Conservation (phyloP, 139 green algal genomes). For the Choricystis sp. region DNA sequence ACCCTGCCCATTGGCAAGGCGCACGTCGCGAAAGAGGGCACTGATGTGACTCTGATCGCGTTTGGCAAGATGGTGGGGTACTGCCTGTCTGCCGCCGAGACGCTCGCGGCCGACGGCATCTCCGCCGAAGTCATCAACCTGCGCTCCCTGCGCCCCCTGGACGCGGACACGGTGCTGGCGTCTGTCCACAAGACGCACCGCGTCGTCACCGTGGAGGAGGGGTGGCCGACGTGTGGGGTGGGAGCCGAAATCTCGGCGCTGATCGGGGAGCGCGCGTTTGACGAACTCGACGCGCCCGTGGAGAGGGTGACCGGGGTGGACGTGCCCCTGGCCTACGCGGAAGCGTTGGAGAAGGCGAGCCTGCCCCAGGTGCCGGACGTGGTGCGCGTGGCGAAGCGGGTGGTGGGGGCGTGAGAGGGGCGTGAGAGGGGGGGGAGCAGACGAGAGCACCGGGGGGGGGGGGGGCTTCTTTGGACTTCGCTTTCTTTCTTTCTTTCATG, state of each 20-base stretch:
- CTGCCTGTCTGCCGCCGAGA: slow-evolving; percentile 71
- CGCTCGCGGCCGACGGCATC: slow-evolving; percentile 78
- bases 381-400: slow-evolving; percentile 36
- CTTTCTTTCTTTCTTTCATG: too few species aligned
- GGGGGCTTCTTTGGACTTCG: too few species aligned
- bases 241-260: slow-evolving; percentile 58
- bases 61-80: slow-evolving; percentile 91
- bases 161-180: slow-evolving; percentile 66
- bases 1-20: slow-evolving; percentile 90
- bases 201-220: slow-evolving; percentile 87
- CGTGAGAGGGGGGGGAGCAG: too few species aligned
- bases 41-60: slow-evolving; percentile 77
- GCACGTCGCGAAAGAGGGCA: slow-evolving; percentile 69
- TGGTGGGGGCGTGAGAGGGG: slow-evolving; percentile 14
- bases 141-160: slow-evolving; percentile 81
- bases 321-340: slow-evolving; percentile 93
- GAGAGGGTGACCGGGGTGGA: slow-evolving; percentile 74
- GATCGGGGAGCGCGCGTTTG: slow-evolving; percentile 84
- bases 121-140: slow-evolving; percentile 86
- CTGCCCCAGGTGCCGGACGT: slow-evolving; percentile 73
- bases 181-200: slow-evolving; percentile 80
- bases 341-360: slow-evolving; percentile 69
- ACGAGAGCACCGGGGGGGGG: too few species aligned
- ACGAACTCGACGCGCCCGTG: slow-evolving; percentile 90
- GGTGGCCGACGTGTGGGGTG: slow-evolving; percentile 88